phyloP scores from a whole-genome alignment of 2,329 filamentous ascomycete species.

The Trichoderma simmonsii region DNA sequence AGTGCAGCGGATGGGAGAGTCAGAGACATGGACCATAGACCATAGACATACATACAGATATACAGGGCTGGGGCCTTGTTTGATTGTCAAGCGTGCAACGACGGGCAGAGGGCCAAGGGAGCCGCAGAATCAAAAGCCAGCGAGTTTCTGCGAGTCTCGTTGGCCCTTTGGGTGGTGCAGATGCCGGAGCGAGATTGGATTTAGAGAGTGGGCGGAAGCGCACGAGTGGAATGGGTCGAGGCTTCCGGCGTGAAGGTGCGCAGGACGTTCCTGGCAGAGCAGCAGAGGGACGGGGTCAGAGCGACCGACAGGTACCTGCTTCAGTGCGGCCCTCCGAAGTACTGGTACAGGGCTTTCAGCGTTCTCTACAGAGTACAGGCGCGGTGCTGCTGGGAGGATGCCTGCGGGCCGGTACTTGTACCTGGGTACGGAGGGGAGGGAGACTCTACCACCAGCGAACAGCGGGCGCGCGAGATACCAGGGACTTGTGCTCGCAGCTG shows the following conservation, averaged over 20 bases:
- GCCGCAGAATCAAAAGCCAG: conserved; percentile 8
- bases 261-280: conserved; percentile 25
- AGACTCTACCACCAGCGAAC: background rate
- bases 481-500: background rate
- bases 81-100: background rate
- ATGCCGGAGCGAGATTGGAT: conserved; percentile 25
- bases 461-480: background rate
- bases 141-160: conserved; percentile 10
- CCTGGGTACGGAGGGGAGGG: background rate
- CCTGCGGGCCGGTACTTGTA: background rate
- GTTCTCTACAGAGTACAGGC: background rate
- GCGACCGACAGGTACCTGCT: background rate
- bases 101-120: conserved; percentile 1
- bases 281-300: background rate
- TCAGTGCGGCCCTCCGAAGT: background rate
- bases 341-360: background rate
- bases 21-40: background rate
- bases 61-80: background rate
- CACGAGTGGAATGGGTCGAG: conserved; percentile 27
- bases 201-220: conserved; percentile 21
- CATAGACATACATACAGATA: conserved; percentile 8
- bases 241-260: conserved; percentile 27
- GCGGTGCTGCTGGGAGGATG: background rate
- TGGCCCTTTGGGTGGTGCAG: conserved; percentile 20
- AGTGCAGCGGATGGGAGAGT: background rate